Conservation (phyloP, 1,139 yeast species). For the Arxiozyma telluris region DNA sequence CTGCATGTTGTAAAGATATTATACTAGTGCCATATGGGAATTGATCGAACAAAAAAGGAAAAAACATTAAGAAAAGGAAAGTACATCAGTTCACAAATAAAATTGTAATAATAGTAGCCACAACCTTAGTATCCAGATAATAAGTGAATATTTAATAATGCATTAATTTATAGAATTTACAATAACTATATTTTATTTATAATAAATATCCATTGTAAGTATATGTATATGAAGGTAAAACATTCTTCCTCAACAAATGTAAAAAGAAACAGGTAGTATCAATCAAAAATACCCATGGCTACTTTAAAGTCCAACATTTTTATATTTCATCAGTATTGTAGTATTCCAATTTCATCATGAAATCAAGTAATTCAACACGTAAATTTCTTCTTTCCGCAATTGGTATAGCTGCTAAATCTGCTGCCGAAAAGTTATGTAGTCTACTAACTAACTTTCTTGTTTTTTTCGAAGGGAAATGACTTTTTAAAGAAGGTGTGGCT, state of each 20-base stretch:
- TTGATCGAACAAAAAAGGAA: neutral
- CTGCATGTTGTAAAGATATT: conserved; percentile 43
- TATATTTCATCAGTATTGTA: conserved; percentile 3
- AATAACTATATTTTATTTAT: too few relatives aligned
- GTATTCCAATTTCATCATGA: conserved; percentile 22
- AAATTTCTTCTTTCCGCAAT: conserved; percentile 19
- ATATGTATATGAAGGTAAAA: neutral
- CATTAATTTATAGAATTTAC: neutral
- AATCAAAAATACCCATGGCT: neutral
- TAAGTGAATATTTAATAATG: too few relatives aligned
- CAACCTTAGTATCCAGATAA: neutral
- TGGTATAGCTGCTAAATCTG: conserved; percentile 14
- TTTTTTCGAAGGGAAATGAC: conserved; percentile 19
- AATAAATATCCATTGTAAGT: neutral
- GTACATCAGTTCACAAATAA: neutral
- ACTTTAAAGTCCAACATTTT: neutral
- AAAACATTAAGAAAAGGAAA: neutral
- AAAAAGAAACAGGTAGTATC: neutral
- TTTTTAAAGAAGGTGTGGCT: conserved; percentile 9
- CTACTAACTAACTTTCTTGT: conserved; percentile 15
- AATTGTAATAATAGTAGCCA: neutral
- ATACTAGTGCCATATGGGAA: conserved; percentile 16
- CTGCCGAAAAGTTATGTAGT: conserved; percentile 12
- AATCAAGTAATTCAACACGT: conserved; percentile 20
- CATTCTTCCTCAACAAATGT: neutral